These are phyloP conservation scores for Fusarium piperis DNA, from an alignment of 2,329 filamentous ascomycete genomes.

Conservation along the genomic window DNA sequence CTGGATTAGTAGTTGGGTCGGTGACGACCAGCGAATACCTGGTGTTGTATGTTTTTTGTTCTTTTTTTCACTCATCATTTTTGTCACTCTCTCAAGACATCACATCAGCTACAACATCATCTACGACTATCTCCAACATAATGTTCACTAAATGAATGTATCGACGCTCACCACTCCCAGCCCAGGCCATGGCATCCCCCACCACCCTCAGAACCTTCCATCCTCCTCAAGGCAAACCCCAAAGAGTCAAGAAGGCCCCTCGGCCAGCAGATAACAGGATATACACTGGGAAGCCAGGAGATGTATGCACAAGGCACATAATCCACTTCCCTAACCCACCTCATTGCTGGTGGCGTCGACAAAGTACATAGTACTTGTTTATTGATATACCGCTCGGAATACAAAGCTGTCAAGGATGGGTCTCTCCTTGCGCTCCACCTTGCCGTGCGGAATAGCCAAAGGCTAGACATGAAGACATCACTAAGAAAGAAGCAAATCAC, in stretches of 20 bases:
- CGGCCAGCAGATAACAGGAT: slow-evolving; percentile 51
- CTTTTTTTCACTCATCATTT: no score
- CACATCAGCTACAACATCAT: not conserved
- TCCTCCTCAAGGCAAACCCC: slow-evolving; percentile 9
- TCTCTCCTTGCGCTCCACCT: slow-evolving; percentile 82
- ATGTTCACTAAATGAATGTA: slow-evolving; percentile 48
- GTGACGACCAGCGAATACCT: not conserved
- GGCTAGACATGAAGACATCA: slow-evolving; percentile 5
- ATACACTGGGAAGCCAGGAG: slow-evolving; percentile 53
- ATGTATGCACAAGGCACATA: slow-evolving; percentile 44
- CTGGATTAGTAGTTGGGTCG: not conserved
- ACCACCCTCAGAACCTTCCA: slow-evolving; percentile 17
- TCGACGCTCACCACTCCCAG: slow-evolving; percentile 53
- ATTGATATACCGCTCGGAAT: slow-evolving; percentile 77
- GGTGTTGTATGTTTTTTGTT: not conserved
- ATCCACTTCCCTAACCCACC: slow-evolving; percentile 39
- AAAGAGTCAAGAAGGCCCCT: slow-evolving; percentile 11
- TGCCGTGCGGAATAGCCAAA: slow-evolving; percentile 68
- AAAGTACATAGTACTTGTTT: slow-evolving; percentile 23
- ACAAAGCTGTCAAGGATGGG: slow-evolving; percentile 78
- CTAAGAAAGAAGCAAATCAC: slow-evolving; percentile 7
- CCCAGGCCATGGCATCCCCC: slow-evolving; percentile 43
- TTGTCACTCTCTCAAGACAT: not conserved
- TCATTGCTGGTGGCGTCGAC: slow-evolving; percentile 40
- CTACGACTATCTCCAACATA: not conserved